Base-by-base conservation (phyloP, 2,329 filamentous ascomycete genomes). In the Cercospora sp. region DNA sequence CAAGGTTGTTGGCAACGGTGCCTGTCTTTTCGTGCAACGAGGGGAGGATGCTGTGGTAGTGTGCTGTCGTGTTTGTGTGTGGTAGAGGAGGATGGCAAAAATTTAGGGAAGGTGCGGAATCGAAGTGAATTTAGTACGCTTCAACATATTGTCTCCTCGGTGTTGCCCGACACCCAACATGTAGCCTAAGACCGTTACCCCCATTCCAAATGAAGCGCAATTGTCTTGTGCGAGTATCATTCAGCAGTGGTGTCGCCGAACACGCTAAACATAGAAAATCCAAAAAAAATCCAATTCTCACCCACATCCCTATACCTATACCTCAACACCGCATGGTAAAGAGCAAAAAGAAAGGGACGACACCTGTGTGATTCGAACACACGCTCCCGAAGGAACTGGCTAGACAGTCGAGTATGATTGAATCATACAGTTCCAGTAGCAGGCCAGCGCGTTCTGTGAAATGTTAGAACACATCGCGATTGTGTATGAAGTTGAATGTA, bases 291-390 rank as follows among this genome's bases (percentile, higher is more conserved):
- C 24, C 24, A 24, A 24, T 24, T 24, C 24, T 24, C 24, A 24
- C 24, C 24, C 24, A 24, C 24, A 24, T 24, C 24, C 24, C 24
- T 24, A 24, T 24, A 24, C 24, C 2, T 24, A 24, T 24, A 24
- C 24, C 24, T 24, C 24, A 24, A 24, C 24, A 24, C 24, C 24
- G 24, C 24, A 24, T 24, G 24, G 24, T 24, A 24, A 24, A 24
- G 24, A 24, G 24, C 24, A 24, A 24, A 24, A 24, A 24, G 24
- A 24, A 24, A 24, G 24, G 24, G 24, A 24, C 24, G 24, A 24
- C 24, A 24, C 24, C 24, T 68, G 66, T 65, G 66, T 65, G 66
- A 68, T 68, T 68, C 66, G 66, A 68, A 68, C 66, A 40, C 66
- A 68, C 66, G 66, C 66, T 59, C 49, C 66, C 66, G 66, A 68